Conservation (phyloP, 1,139 yeast genomes). For the Blastobotrys illinoisensis region DNA sequence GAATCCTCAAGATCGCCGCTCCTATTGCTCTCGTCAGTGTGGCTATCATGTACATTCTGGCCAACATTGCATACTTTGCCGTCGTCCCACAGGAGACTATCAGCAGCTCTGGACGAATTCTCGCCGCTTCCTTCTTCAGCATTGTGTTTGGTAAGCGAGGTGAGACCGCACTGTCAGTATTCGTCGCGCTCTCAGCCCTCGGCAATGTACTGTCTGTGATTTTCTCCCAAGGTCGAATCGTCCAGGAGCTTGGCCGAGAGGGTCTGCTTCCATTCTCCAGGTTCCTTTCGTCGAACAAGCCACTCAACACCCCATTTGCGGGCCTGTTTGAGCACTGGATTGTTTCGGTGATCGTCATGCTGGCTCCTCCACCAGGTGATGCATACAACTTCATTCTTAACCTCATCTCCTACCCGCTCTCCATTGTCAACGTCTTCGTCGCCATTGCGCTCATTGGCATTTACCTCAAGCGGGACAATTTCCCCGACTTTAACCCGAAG, state of each 20-base stretch:
- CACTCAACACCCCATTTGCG: constrained; percentile 52
- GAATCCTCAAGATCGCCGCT: constrained; percentile 64
- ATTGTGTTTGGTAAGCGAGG: constrained; percentile 65
- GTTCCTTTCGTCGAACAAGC: constrained; percentile 48
- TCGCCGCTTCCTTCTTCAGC: constrained; percentile 70
- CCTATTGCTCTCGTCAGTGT: constrained; percentile 61
- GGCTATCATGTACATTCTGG: constrained; percentile 60
- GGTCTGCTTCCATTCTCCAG: constrained; percentile 65
- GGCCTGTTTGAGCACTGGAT: constrained; percentile 52
- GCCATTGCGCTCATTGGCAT: constrained; percentile 69
- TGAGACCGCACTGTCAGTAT: constrained; percentile 62
- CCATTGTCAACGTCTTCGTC: constrained; percentile 63
- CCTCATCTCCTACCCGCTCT: constrained; percentile 70
- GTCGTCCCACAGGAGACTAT: constrained; percentile 65
- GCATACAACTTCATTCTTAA: constrained; percentile 72
- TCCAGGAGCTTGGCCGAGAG: constrained; percentile 69
- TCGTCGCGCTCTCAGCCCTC: constrained; percentile 67
- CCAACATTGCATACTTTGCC: constrained; percentile 66
- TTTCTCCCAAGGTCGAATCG: constrained; percentile 71
- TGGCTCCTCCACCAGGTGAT: constrained; percentile 71
- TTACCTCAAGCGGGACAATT: constrained; percentile 48
- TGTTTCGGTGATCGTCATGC: constrained; percentile 48
- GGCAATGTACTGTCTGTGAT: constrained; percentile 78
- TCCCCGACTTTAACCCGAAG: constrained; percentile 66
- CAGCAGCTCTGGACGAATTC: constrained; percentile 56